These are phyloP conservation scores for Neurospora sublineolata DNA, from an alignment of 495 filamentous ascomycete genomes.

Conservation along the genomic window DNA sequence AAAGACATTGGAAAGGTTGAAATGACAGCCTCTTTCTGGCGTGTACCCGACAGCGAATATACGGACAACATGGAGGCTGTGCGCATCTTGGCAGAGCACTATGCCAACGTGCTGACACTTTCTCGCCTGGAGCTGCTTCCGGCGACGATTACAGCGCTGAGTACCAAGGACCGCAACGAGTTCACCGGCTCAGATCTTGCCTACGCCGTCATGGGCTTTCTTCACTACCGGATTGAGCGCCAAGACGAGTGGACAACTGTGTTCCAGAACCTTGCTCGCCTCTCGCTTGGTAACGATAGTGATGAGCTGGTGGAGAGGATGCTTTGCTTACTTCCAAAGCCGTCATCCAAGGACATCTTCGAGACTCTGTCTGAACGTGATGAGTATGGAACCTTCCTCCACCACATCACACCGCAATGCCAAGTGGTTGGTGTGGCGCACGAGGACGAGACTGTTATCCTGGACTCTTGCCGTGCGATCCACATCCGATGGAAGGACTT, in stretches of 20 bases:
- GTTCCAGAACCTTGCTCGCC: conserved; percentile 36
- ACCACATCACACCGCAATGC: conserved; percentile 5
- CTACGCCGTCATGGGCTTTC: conserved; percentile 38
- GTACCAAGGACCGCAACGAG: not conserved
- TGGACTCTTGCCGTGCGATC: conserved; percentile 15
- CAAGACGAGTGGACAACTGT: conserved; percentile 17
- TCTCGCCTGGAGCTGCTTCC: conserved; percentile 15
- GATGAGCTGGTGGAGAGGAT: conserved; percentile 14
- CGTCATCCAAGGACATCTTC: not conserved
- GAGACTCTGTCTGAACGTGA: conserved; percentile 4
- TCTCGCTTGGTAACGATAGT: conserved; percentile 18
- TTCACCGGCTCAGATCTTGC: conserved; percentile 23
- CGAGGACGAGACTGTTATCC: conserved; percentile 10
- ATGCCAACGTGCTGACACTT: conserved; percentile 4
- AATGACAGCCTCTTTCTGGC: conserved; percentile 7
- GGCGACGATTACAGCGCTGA: conserved; percentile 7
- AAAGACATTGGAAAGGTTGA: conserved; percentile 5
- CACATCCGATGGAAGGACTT: conserved; percentile 10
- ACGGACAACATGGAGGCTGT: not conserved
- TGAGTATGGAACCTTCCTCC: conserved; percentile 4
- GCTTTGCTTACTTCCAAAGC: conserved; percentile 9
- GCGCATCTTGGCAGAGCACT: conserved; percentile 15
- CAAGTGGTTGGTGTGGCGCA: conserved; percentile 10
- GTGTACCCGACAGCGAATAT: not conserved
- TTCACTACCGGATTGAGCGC: conserved; percentile 19